Percentiles rank a stretch among this genome's conserved stretches.
phyloP scores from a whole-genome alignment of 176 grass and related monocot species.

The Dactylis glomerata region DNA sequence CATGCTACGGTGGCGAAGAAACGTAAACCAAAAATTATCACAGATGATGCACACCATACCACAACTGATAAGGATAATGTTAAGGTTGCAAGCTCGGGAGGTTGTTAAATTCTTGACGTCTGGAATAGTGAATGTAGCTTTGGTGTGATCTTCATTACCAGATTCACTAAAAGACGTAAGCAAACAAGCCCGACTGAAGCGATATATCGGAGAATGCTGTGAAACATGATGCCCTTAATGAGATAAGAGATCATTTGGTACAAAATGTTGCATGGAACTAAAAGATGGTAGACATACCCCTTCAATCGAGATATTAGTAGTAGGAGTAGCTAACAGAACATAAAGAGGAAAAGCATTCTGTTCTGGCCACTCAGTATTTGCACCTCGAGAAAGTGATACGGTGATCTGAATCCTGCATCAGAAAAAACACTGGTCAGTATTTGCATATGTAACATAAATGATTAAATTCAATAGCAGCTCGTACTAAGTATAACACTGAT shows the following conservation, averaged over 20 bases:
- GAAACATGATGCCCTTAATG: constrained; percentile 19
- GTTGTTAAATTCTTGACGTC: constrained; percentile 74
- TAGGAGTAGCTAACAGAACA: constrained; percentile 74
- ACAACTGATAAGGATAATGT: constrained; percentile 73
- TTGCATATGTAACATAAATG: constrained; percentile 8
- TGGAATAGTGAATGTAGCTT: constrained; percentile 84
- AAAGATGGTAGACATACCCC: constrained; percentile 50
- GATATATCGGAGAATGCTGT: constrained; percentile 69
- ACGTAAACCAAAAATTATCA: constrained; percentile 16
- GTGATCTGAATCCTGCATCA: constrained; percentile 83
- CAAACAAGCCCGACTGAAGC: constrained; percentile 55
- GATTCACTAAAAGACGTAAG: constrained; percentile 67
- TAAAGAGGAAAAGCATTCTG: constrained; percentile 71
- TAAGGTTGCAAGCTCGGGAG: constrained; percentile 57
- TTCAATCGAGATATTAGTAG: constrained; percentile 49
- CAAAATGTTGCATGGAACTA: constrained; percentile 2
- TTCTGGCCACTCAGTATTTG: constrained; percentile 62
- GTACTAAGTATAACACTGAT: constrained; percentile 22
- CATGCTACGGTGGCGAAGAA: constrained; percentile 17
- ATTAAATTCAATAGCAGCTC: neutral
- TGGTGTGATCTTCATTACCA: constrained; percentile 60
- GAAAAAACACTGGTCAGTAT: neutral
- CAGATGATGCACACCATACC: constrained; percentile 52
- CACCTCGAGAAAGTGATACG: constrained; percentile 61
- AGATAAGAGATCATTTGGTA: constrained; percentile 29